A percentile compares a stretch with the other conserved stretches of the same genome.
These are phyloP conservation scores for Volvox africanus DNA, from an alignment of 139 green algal species.

Conservation along the genomic window DNA sequence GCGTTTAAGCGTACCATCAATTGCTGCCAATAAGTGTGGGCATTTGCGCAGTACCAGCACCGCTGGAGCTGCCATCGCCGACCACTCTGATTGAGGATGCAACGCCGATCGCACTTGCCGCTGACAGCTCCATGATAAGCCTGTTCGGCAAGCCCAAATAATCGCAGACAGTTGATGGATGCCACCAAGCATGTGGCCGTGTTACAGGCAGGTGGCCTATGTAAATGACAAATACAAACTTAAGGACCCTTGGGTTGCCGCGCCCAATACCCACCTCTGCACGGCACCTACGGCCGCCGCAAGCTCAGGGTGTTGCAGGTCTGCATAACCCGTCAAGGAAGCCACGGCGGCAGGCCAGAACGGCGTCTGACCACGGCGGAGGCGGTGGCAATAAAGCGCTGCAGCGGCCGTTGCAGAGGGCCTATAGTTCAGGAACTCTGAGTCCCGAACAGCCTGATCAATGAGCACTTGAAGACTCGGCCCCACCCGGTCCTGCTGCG, in stretches of 20 bases:
- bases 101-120: neutral
- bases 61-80: neutral
- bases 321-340: constrained; percentile 69
- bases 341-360: constrained; percentile 63
- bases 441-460: constrained; percentile 29
- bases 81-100: neutral
- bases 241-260: too few species aligned
- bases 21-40: neutral
- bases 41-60: neutral
- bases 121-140: neutral
- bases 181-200: too few species aligned
- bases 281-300: constrained; percentile 78
- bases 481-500: too few species aligned
- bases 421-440: constrained; percentile 69
- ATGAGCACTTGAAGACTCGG: neutral
- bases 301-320: constrained; percentile 79
- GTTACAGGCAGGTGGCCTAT: too few species aligned
- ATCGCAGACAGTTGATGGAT: too few species aligned
- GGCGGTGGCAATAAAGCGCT: constrained; percentile 62
- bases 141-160: neutral
- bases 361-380: constrained; percentile 56
- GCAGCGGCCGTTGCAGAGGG: constrained; percentile 63
- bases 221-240: too few species aligned
- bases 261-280: constrained; percentile 61
- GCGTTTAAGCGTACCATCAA: neutral